Evolutionary conservation across 2,329 filamentous ascomycete genomes (phyloP), one percentile per base, ranked within the genome.

Genomic region (Diaporthe vexans): DNA sequence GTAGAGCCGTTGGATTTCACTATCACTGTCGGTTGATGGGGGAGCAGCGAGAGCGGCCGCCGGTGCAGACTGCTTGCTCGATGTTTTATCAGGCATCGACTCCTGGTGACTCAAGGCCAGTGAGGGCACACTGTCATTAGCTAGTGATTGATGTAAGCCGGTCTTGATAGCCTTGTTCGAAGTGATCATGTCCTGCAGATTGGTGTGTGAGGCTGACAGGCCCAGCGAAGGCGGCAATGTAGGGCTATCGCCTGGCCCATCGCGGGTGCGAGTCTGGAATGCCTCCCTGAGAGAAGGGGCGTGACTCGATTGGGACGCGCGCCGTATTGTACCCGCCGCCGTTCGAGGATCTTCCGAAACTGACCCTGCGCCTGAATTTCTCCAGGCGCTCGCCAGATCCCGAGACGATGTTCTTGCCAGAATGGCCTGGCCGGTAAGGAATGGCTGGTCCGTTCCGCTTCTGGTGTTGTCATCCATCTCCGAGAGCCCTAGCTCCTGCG

Each of bases 171-270:
- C 87, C 78, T 89, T 91, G 79, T 91, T 91, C 4, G 89, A 88
- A 73, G 89, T 86, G 48, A 91, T 85, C 83, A 92, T 86, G 72
- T 92, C 90, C 76, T 91, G 90, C 13, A 92, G 81, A 35, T 90
- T 89, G 3, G 86, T 88, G 56, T 90, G 88, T 1, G 89, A 89
- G 11, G 84, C 81, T 3, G 88, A 89, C 21, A 82, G 81, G 26
- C 82, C 81, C 33, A 87, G 81, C 56, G 87, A 84, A 6, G 90
- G 88, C 29, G 88, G 87, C 5, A 94, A 80, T 3, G 89, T 90
- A n/a, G 92, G 92, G 74, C 92, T 94, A 63, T 94, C 92, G 21
- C 81, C 82, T 10, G 79, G 83, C 9, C 78, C 80, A 57, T 86
- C 81, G 70, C 85, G 82, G 74, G 81, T 78, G 76, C 85, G 82